Evolutionary conservation across 345 rosid species (phyloP).

Genomic region (Bruguiera gymnorhiza): DNA sequence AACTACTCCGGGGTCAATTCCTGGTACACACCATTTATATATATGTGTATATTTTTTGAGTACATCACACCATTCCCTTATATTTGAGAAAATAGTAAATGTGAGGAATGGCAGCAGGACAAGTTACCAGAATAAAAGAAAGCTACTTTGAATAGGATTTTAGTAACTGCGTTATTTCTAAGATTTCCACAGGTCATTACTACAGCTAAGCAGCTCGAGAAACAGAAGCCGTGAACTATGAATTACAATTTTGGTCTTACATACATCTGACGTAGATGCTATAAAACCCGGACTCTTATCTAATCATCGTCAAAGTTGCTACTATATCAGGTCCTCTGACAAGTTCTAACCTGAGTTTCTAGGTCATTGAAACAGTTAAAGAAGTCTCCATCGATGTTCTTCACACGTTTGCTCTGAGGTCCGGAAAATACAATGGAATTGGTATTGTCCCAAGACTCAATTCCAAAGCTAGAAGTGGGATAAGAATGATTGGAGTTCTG

Average conservation of each 20-base stretch:
- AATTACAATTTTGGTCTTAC: neutral
- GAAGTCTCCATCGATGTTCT: conserved; percentile 57
- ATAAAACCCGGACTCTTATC: neutral
- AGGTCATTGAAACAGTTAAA: conserved; percentile 48
- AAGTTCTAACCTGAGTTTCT: conserved; percentile 76
- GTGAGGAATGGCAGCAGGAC: too few relatives aligned
- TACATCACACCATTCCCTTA: too few relatives aligned
- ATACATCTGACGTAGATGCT: neutral
- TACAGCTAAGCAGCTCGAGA: neutral
- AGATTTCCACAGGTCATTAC: too few relatives aligned
- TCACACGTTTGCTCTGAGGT: conserved; percentile 54
- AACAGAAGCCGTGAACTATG: neutral
- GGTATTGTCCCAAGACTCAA: conserved; percentile 76
- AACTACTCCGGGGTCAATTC: too few relatives aligned
- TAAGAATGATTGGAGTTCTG: conserved; percentile 41
- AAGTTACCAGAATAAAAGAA: neutral
- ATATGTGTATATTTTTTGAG: too few relatives aligned
- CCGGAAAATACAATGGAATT: conserved; percentile 67
- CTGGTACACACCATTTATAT: too few relatives aligned
- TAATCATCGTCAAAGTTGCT: too few relatives aligned
- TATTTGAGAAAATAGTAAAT: too few relatives aligned
- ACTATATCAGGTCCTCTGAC: neutral
- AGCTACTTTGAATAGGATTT: neutral
- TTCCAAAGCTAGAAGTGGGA: conserved; percentile 50
- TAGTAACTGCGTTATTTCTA: neutral